phyloP scores from a whole-genome alignment of 1,139 yeast genomes.

The Arxiozyma bovina region DNA sequence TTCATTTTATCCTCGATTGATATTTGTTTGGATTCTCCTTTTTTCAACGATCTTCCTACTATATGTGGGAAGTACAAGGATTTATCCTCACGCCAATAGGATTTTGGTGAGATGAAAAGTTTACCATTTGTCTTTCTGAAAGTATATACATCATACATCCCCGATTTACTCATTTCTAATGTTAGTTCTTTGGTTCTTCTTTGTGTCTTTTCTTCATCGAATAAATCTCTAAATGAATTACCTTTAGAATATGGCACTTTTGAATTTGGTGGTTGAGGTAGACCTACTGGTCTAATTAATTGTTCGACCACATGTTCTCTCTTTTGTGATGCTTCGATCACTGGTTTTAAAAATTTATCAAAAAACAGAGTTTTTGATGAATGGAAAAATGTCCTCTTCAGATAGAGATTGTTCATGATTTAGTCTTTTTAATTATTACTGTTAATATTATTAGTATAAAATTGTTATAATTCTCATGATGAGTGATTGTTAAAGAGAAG shows the following conservation, averaged over 20 bases:
- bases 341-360: slow-evolving; percentile 33
- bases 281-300: slow-evolving; percentile 41
- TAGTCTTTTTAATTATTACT: neutral
- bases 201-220: slow-evolving; percentile 42
- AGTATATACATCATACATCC: slow-evolving; percentile 73
- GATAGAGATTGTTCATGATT: neutral
- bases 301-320: slow-evolving; percentile 32
- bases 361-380: slow-evolving; percentile 28
- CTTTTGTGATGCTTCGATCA: slow-evolving; percentile 31
- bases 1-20: slow-evolving; percentile 32
- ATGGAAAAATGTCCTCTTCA: slow-evolving; percentile 31
- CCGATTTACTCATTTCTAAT: slow-evolving; percentile 76
- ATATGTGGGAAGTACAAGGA: slow-evolving; percentile 83
- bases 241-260: slow-evolving; percentile 22
- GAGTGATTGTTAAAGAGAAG: neutral
- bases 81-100: slow-evolving; percentile 66
- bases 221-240: slow-evolving; percentile 36
- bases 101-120: slow-evolving; percentile 69
- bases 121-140: slow-evolving; percentile 78
- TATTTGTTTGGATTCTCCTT: slow-evolving; percentile 31
- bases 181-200: slow-evolving; percentile 55
- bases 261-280: slow-evolving; percentile 32
- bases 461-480: neutral
- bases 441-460: too few species aligned
- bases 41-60: slow-evolving; percentile 46